Conservation (phyloP, 2,329 filamentous ascomycete genomes). For the Erysiphe neolycopersici region DNA sequence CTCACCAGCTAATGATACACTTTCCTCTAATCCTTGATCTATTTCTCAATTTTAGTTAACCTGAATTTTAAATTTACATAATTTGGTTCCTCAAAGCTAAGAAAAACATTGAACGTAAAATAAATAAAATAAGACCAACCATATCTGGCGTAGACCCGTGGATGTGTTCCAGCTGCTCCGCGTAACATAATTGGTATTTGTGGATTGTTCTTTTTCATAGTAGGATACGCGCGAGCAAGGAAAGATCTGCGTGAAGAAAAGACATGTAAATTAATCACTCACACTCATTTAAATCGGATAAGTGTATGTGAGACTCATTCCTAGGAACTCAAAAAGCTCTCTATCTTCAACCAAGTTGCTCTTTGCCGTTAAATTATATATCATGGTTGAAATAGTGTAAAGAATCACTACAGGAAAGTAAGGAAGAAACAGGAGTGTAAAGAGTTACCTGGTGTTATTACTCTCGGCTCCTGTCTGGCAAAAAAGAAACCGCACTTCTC, state of each 20-base stretch:
- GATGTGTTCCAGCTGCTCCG: constrained; percentile 63
- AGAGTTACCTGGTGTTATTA: constrained; percentile 49
- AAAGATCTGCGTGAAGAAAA: constrained; percentile 37
- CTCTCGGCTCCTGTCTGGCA: constrained; percentile 87
- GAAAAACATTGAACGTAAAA: background rate
- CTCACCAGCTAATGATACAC: constrained; percentile 32
- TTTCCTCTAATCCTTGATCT: constrained; percentile 44
- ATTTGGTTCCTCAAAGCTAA: too few species aligned
- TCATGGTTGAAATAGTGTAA: constrained; percentile 7
- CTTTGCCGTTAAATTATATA: background rate
- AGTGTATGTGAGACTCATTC: background rate
- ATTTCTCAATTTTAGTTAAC: constrained; percentile 1
- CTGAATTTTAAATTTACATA: background rate
- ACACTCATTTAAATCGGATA: background rate
- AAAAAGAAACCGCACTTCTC: constrained; percentile 91
- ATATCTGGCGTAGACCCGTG: constrained; percentile 78
- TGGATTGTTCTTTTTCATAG: constrained; percentile 99
- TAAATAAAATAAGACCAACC: constrained; percentile 26
- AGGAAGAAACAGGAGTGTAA: too few species aligned
- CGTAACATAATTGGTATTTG: constrained; percentile 80
- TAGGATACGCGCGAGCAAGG: constrained; percentile 73
- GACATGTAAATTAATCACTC: background rate
- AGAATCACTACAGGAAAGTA: too few species aligned
- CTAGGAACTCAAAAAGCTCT: background rate
- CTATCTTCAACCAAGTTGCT: background rate